These are phyloP conservation scores for Diphasiastrum complanatum DNA, from an alignment of 83 land plant species.

Conservation along the genomic window DNA sequence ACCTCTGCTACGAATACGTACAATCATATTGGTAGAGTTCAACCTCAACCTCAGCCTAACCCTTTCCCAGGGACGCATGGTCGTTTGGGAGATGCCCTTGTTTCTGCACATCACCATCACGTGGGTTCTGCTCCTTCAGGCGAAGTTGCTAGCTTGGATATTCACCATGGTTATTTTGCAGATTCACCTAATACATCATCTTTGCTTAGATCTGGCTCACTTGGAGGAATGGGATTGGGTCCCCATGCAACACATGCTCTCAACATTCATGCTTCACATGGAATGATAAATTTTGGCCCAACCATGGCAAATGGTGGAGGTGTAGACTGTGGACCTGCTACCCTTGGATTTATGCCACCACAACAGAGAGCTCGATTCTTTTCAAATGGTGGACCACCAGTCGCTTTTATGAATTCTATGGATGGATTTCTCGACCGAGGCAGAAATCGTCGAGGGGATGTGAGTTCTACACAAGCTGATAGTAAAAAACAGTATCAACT, in stretches of 20 bases:
- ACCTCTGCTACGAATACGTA: constrained; percentile 33
- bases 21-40: constrained; percentile 34
- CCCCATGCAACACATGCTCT: constrained; percentile 18
- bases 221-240: constrained; percentile 33
- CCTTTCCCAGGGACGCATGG: constrained; percentile 33
- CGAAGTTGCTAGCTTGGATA: constrained; percentile 52
- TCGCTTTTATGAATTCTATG: constrained; percentile 32
- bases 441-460: constrained; percentile 46
- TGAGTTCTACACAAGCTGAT: constrained; percentile 42
- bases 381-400: constrained; percentile 36
- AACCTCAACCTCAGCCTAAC: constrained; percentile 36
- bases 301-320: constrained; percentile 32
- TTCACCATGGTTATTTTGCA: constrained; percentile 40
- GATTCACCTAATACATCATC: constrained; percentile 37
- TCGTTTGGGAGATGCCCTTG: constrained; percentile 19
- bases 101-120: constrained; percentile 40
- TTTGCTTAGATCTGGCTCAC: constrained; percentile 31
- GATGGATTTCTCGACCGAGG: constrained; percentile 50
- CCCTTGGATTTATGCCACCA: constrained; percentile 48
- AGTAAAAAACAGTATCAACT: constrained; percentile 80
- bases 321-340: constrained; percentile 44
- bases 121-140: constrained; percentile 83
- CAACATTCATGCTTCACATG: constrained; percentile 41
- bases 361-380: constrained; percentile 46
- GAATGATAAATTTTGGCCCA: constrained; percentile 39